Conservation (phyloP, 768 basidiomycete species). For the Tylopilus plumbeoviolaceoides region DNA sequence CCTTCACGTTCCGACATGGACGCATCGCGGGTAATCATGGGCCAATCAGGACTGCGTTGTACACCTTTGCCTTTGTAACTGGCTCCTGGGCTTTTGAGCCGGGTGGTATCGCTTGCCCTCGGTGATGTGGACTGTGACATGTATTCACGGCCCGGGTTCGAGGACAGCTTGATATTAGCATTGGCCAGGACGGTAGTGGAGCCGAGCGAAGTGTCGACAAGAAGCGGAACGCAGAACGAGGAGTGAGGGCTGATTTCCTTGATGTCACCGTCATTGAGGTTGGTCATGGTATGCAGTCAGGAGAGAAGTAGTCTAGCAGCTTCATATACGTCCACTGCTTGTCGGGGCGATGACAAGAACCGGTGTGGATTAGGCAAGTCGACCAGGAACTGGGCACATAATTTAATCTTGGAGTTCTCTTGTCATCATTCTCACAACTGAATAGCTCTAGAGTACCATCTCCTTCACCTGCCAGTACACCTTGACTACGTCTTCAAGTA, state of each 20-base stretch:
- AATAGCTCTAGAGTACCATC: too few relatives aligned
- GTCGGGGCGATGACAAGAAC: constrained; percentile 2
- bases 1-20: constrained; percentile 29
- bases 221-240: not conserved
- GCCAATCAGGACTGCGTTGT: constrained; percentile 17
- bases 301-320: constrained; percentile 2
- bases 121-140: not conserved
- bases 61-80: constrained; percentile 25
- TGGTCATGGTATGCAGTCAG: constrained; percentile 25
- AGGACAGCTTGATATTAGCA: not conserved
- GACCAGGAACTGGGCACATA: not conserved
- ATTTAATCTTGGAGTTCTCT: too few relatives aligned
- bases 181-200: not conserved
- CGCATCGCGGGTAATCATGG: constrained; percentile 4
- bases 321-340: constrained; percentile 17
- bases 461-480: too few relatives aligned
- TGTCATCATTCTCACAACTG: too few relatives aligned
- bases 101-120: not conserved
- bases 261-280: constrained; percentile 25
- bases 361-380: constrained; percentile 1
- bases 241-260: constrained; percentile 17
- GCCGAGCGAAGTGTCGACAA: not conserved
- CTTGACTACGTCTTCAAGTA: too few relatives aligned
- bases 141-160: not conserved
- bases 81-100: not conserved